These are phyloP conservation scores for Stephanodiscus minutulus DNA, from an alignment of 108 stramenopile species.

Conservation along the genomic window DNA sequence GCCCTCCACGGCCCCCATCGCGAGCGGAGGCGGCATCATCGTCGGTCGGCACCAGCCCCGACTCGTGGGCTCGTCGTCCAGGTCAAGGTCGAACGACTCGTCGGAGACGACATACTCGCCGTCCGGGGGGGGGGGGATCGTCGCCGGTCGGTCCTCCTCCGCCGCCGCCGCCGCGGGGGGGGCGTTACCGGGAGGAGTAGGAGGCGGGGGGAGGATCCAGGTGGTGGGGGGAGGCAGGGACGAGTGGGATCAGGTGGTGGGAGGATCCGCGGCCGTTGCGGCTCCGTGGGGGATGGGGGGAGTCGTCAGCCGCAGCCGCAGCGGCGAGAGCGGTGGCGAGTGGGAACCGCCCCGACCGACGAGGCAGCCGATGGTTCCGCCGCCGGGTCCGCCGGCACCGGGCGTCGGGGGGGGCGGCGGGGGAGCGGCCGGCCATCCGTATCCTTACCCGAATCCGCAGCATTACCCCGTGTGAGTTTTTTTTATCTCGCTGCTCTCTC, in stretches of 20 bases:
- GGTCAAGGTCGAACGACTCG: background rate
- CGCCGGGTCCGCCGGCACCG: background rate
- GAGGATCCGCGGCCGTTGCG: background rate
- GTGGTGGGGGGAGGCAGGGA: conserved; percentile 7
- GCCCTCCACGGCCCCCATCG: background rate
- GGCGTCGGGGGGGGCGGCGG: background rate
- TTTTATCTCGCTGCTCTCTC: background rate
- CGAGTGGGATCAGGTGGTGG: background rate
- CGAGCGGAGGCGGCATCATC: too few species aligned
- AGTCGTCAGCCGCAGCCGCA: background rate
- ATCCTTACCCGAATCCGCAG: background rate
- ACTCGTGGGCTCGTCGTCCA: background rate
- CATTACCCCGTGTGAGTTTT: background rate
- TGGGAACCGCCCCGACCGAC: conserved; percentile 21
- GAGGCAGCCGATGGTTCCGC: conserved; percentile 4
- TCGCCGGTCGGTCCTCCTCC: background rate
- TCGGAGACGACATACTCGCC: too few species aligned
- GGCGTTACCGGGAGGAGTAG: too few species aligned
- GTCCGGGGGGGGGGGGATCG: too few species aligned
- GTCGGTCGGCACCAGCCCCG: too few species aligned
- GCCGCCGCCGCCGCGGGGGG: background rate
- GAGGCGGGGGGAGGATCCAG: background rate
- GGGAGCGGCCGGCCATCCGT: background rate
- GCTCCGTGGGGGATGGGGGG: background rate
- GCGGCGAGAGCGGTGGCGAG: conserved; percentile 15